These are phyloP conservation scores for Yamadazyma songkhlaensis DNA, from an alignment of 1,139 yeast species.

Conservation along the genomic window DNA sequence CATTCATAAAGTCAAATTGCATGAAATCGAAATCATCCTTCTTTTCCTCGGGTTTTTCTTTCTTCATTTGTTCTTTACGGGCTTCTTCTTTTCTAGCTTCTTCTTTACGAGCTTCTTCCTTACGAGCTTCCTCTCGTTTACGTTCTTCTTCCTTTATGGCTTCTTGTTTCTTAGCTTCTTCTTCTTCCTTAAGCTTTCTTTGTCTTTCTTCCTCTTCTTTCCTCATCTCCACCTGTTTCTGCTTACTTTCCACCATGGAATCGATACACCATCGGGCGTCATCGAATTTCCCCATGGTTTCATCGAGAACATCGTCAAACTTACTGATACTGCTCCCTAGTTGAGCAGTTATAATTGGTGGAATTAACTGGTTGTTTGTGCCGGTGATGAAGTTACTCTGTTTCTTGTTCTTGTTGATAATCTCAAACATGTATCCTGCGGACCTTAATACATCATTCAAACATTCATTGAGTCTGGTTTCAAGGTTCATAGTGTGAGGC, in stretches of 20 bases:
- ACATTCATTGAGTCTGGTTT: conserved; percentile 38
- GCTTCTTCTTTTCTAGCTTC: conserved; percentile 17
- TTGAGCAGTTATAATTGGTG: conserved; percentile 41
- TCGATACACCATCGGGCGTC: conserved; percentile 48
- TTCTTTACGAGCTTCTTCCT: conserved; percentile 13
- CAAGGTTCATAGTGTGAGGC: conserved; percentile 40
- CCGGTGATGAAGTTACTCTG: conserved; percentile 46
- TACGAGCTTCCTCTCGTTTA: conserved; percentile 12
- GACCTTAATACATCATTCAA: conserved; percentile 42
- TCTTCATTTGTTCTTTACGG: conserved; percentile 12
- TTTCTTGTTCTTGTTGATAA: conserved; percentile 39
- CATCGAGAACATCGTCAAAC: conserved; percentile 45
- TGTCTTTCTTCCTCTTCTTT: conserved; percentile 40
- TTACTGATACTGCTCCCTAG: conserved; percentile 33
- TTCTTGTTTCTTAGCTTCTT: conserved; percentile 19
- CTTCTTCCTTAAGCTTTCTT: conserved; percentile 20
- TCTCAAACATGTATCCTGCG: conserved; percentile 45
- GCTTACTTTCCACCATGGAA: conserved; percentile 42
- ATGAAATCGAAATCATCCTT: conserved; percentile 21
- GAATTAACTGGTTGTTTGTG: conserved; percentile 41
- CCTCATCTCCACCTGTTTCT: conserved; percentile 41
- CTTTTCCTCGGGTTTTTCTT: conserved; percentile 19
- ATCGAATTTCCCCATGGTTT: conserved; percentile 41
- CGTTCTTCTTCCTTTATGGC: conserved; percentile 10
- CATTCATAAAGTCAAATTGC: conserved; percentile 27